Base-by-base conservation (phyloP, 352 stramenopile genomes). In the Peronosclerospora sorghi region DNA sequence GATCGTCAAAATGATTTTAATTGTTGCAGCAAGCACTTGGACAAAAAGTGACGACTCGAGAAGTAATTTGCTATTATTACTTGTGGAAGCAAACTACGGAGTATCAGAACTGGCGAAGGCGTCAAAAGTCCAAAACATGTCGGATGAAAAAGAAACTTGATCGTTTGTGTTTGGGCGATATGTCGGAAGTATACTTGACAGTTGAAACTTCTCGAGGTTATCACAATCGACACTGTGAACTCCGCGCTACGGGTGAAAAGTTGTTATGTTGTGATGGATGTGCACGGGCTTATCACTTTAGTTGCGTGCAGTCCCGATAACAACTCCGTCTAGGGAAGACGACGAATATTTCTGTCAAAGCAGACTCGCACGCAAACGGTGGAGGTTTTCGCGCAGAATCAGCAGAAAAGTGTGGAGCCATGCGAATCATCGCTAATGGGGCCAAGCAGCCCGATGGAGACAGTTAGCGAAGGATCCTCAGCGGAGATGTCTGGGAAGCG, bases 321-420 rank as follows among this genome's bases (percentile, higher is more conserved):
- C 65, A 15, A 65, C 73, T 43, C 29, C 78, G 19, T 65, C 62
- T 12, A 54, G 36, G 28, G 58, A 62, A 45, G 62, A 60, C 32
- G 63, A 60, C 45, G 71, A 83, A 46, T 86, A 69, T 68, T 86
- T 69, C 41, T 86, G 74, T n/a, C n/a, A n/a, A n/a, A n/a, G n/a
- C n/a, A n/a, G n/a, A n/a, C n/a, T n/a, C n/a, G n/a, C n/a, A n/a
- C n/a, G n/a, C n/a, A n/a, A n/a, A n/a, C n/a, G n/a, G n/a, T n/a
- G n/a, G n/a, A n/a, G n/a, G n/a, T n/a, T n/a, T n/a, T n/a, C n/a
- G n/a, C n/a, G n/a, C n/a, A n/a, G n/a, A n/a, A n/a, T n/a, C n/a
- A n/a, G n/a, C n/a, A n/a, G n/a, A n/a, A n/a, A n/a, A n/a, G n/a
- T n/a, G n/a, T n/a, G n/a, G n/a, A n/a, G n/a, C n/a, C n/a, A n/a